Base-by-base conservation (phyloP, 2,329 filamentous ascomycete genomes). In the Tolypocladium nubicola region DNA sequence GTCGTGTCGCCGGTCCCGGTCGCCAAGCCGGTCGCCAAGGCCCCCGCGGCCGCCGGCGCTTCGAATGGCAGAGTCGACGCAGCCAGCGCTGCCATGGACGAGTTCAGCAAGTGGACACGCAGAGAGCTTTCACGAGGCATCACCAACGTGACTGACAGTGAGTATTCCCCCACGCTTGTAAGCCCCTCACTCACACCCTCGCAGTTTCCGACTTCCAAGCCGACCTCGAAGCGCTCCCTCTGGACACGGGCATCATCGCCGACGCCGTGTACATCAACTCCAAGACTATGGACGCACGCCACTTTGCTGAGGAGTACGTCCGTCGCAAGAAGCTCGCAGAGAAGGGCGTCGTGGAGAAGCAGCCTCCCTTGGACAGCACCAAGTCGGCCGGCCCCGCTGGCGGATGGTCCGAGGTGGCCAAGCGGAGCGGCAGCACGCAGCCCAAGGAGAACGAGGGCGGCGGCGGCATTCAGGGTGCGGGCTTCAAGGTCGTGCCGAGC, bases 341-440 rank as follows among this genome's bases (percentile, higher is more conserved):
- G 64, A 94, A 92, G 76, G 94, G 94, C 43, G 82, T 97, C 45
- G 79, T 96, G 21, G 88, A 91, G 70, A 87, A 89, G 65, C 83
- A 88, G 56, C 79, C 84, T 19, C 78, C 81, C 53, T 79, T 75
- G 54, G 80, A 83, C 3, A 43, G 43, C 53, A 79, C 76, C 61
- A 68, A 79, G 67, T 57, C 71, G 65, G 60, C 76, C 71, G 62
- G 73, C 54, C 67, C 74, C 33, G 75, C 79, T 33, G 86, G 89
- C 57, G 93, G 93, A 23, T 99, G 94, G 94, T 96, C 82, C 65
- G 94, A 97, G 75, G 94, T 99, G 55, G 94, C 94, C 1, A 97
- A 97, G 85, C 97, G 97, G 79, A 88, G 88, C 53, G 74, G 76
- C 56, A 75, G 76, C 57, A 59, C 59, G 43, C 64, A 65, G 56